Evolutionary conservation across 106 monocot species (phyloP).

Genomic region (Platanthera guangdongensis): DNA sequence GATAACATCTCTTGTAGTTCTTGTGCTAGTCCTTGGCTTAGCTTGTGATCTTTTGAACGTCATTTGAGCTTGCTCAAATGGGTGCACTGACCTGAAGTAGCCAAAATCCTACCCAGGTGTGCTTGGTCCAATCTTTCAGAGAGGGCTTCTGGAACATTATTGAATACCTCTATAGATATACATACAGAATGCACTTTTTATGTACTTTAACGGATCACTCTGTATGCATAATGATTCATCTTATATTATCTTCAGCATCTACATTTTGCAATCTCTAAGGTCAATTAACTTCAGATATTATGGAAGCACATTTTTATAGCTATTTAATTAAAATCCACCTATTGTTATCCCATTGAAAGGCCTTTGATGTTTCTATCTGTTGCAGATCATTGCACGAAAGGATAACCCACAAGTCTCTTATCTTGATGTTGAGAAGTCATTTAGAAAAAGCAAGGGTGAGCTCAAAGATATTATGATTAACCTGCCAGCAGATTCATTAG

Average conservation of each 20-base stretch:
- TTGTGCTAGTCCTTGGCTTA: too few relatives aligned
- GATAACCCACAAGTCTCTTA: slow-evolving; percentile 63
- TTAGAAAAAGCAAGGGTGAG: slow-evolving; percentile 42
- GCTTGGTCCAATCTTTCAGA: background rate
- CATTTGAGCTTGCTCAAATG: too few relatives aligned
- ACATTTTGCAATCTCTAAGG: background rate
- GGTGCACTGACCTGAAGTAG: too few relatives aligned
- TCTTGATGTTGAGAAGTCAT: slow-evolving; percentile 70
- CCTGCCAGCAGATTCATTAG: slow-evolving; percentile 5
- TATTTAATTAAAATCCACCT: background rate
- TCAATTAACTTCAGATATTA: background rate
- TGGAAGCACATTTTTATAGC: background rate
- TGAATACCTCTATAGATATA: background rate
- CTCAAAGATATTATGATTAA: slow-evolving; percentile 26
- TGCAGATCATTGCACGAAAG: slow-evolving; percentile 69
- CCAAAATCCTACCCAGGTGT: too few relatives aligned
- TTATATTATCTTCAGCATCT: background rate
- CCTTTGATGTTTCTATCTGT: background rate
- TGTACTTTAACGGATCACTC: background rate
- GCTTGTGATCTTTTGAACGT: too few relatives aligned
- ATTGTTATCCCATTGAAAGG: background rate
- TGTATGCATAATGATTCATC: background rate
- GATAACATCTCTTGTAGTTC: too few relatives aligned
- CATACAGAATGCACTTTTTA: background rate
- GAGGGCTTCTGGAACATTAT: background rate